These are phyloP conservation scores for Saturnispora saitoi DNA, from an alignment of 805 yeast species.

Conservation along the genomic window DNA sequence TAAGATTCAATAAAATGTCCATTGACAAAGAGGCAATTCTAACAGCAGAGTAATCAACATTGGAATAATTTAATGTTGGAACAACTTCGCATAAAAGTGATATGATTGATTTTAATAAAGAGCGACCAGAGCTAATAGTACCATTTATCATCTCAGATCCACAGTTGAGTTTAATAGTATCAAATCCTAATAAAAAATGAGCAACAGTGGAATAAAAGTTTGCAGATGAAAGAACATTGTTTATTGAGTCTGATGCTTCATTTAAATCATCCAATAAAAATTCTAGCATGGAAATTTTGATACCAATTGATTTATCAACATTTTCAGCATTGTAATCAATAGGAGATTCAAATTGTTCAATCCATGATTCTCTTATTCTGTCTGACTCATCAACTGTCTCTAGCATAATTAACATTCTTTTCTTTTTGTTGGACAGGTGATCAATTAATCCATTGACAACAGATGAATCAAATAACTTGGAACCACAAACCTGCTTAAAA, in stretches of 20 bases:
- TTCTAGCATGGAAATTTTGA: conserved; percentile 52
- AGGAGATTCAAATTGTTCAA: conserved; percentile 51
- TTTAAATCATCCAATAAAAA: conserved; percentile 45
- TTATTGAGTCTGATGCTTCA: conserved; percentile 10
- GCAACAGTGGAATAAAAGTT: conserved; percentile 40
- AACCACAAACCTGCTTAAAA: conserved; percentile 38
- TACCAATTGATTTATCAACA: conserved; percentile 25
- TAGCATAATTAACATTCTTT: conserved; percentile 59
- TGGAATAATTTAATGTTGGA: conserved; percentile 28
- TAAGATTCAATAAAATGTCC: conserved; percentile 54
- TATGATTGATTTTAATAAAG: conserved; percentile 50
- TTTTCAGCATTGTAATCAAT: conserved; percentile 28
- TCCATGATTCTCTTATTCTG: conserved; percentile 63
- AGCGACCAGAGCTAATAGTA: conserved; percentile 43
- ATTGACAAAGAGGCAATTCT: conserved; percentile 49
- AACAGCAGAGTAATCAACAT: conserved; percentile 46
- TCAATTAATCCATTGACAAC: conserved; percentile 21
- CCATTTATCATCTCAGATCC: conserved; percentile 35
- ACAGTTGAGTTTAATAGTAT: conserved; percentile 39
- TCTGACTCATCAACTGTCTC: conserved; percentile 73
- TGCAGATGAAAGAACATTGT: not conserved
- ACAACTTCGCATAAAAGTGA: conserved; percentile 41
- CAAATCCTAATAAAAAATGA: conserved; percentile 75
- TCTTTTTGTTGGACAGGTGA: conserved; percentile 31
- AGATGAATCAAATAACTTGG: conserved; percentile 33